These are phyloP conservation scores for Euclidium syriacum DNA, from an alignment of 345 rosid genomes.

Conservation along the genomic window DNA sequence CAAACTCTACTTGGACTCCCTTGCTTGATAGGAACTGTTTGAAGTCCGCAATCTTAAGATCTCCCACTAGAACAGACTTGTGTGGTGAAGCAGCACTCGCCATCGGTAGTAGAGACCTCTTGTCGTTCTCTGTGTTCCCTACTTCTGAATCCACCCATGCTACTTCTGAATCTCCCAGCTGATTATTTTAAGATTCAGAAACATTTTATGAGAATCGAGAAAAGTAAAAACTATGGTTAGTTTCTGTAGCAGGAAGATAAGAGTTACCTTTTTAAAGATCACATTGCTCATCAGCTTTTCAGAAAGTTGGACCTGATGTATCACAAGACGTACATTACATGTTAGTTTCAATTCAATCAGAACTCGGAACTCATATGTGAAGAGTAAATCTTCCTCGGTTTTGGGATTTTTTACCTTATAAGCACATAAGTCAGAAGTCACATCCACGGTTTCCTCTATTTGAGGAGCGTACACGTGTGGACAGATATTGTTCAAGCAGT, in stretches of 20 bases:
- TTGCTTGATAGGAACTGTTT: slow-evolving; percentile 86
- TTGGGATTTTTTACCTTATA: slow-evolving; percentile 58
- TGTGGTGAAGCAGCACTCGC: slow-evolving; percentile 59
- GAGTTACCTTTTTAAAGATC: slow-evolving; percentile 78
- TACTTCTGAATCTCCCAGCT: slow-evolving; percentile 91
- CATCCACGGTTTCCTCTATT: slow-evolving; percentile 85
- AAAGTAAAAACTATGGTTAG: slow-evolving; percentile 10
- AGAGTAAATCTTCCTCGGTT: neutral
- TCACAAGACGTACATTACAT: slow-evolving; percentile 21
- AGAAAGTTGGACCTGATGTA: slow-evolving; percentile 79
- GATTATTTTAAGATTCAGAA: neutral
- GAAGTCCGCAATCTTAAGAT: slow-evolving; percentile 86
- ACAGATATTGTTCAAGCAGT: slow-evolving; percentile 73
- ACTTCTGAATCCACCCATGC: slow-evolving; percentile 92
- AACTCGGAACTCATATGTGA: neutral
- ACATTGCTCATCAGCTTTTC: slow-evolving; percentile 97
- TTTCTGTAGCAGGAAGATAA: neutral
- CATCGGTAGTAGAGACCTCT: slow-evolving; percentile 60
- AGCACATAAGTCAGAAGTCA: slow-evolving; percentile 94
- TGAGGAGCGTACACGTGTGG: slow-evolving; percentile 92
- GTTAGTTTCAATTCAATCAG: neutral
- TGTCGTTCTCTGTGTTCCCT: slow-evolving; percentile 75
- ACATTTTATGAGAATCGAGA: neutral
- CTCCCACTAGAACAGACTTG: slow-evolving; percentile 89
- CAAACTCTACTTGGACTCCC: slow-evolving; percentile 96